Evolutionary conservation across 2,329 filamentous ascomycete genomes (phyloP).

Genomic region (Aspergillus intermedius): DNA sequence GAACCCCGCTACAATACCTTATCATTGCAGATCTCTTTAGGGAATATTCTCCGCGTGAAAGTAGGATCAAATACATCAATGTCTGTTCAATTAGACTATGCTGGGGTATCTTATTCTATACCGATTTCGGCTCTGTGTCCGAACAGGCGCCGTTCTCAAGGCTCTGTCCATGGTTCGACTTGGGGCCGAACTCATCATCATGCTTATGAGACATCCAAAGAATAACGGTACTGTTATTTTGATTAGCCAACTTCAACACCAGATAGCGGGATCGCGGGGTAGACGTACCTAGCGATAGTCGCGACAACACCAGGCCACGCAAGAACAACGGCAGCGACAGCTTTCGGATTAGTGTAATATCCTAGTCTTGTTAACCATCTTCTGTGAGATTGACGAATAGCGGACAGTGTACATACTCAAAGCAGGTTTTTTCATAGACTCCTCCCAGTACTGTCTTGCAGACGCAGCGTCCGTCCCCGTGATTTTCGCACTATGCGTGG

Average conservation of each 20-base stretch:
- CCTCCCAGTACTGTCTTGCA: conserved; percentile 21
- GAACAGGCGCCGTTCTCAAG: neutral
- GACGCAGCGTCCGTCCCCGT: conserved; percentile 32
- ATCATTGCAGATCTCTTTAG: too few species aligned
- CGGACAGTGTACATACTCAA: conserved; percentile 11
- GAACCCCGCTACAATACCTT: too few species aligned
- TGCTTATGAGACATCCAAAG: conserved; percentile 31
- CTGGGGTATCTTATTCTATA: neutral
- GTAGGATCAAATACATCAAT: neutral
- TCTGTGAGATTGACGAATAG: neutral
- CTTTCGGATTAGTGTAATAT: conserved; percentile 47
- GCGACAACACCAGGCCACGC: conserved; percentile 48
- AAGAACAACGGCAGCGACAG: conserved; percentile 47
- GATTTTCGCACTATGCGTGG: conserved; percentile 41
- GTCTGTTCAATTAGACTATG: neutral
- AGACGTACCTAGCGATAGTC: conserved; percentile 35
- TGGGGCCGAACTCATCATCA: conserved; percentile 19
- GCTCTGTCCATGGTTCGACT: conserved; percentile 4
- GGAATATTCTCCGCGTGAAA: too few species aligned
- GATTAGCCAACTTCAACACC: neutral
- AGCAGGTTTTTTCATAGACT: conserved; percentile 30
- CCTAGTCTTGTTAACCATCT: conserved; percentile 9
- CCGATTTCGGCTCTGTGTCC: neutral
- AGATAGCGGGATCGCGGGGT: neutral
- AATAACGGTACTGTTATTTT: conserved; percentile 10